phyloP scores from a whole-genome alignment of 805 yeast species.

The Hyphopichia homilentoma region DNA sequence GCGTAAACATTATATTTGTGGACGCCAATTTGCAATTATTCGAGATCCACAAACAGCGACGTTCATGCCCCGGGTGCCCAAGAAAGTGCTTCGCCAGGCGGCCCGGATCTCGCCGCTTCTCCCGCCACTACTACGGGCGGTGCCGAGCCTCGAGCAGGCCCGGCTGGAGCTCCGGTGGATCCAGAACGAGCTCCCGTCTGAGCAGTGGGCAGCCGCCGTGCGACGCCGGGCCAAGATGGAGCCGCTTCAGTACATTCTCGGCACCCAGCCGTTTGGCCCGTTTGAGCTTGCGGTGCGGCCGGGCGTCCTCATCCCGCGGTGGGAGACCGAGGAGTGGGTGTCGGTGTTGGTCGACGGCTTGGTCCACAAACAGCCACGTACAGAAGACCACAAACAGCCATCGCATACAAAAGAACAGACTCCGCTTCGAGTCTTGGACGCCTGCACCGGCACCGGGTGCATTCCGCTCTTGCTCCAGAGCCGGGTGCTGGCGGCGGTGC shows the following conservation, averaged over 20 bases:
- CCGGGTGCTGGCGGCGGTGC: slow-evolving; percentile 17
- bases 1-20: too few relatives aligned
- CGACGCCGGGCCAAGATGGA: slow-evolving; percentile 44
- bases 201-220: slow-evolving; percentile 52
- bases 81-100: slow-evolving; percentile 25
- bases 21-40: too few relatives aligned
- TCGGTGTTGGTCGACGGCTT: too few relatives aligned
- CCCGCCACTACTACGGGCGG: slow-evolving; percentile 31
- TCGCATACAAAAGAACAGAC: too few relatives aligned
- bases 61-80: slow-evolving; percentile 36
- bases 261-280: slow-evolving; percentile 81
- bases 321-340: slow-evolving; percentile 96
- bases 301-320: slow-evolving; percentile 81
- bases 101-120: slow-evolving; percentile 19
- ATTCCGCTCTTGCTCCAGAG: slow-evolving; percentile 53
- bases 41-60: too few relatives aligned
- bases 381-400: too few relatives aligned
- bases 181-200: slow-evolving; percentile 46
- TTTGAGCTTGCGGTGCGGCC: slow-evolving; percentile 55
- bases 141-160: slow-evolving; percentile 38
- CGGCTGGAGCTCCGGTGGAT: slow-evolving; percentile 65
- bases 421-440: slow-evolving; percentile 47
- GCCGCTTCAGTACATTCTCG: slow-evolving; percentile 84
- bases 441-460: slow-evolving; percentile 91
- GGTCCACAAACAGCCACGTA: too few relatives aligned